Conservation (phyloP, 1,284 basidiomycete species). For the Boletellus sp. region DNA sequence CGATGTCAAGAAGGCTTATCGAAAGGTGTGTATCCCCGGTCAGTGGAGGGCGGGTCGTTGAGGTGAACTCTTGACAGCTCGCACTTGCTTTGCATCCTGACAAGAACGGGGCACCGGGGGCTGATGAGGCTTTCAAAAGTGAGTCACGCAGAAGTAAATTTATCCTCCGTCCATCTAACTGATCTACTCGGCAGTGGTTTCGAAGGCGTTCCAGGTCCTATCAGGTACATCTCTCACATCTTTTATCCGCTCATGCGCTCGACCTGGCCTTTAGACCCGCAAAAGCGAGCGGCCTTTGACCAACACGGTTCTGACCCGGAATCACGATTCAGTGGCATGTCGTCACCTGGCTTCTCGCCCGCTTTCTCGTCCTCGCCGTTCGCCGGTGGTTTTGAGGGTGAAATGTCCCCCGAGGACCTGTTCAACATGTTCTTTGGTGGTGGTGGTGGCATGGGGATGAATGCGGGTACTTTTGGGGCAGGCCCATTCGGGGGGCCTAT, state of each 20-base stretch:
- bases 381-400: conserved; percentile 67
- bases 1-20: conserved; percentile 96
- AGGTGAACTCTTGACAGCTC: conserved; percentile 50
- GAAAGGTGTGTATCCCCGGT: conserved; percentile 64
- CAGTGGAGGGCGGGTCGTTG: conserved; percentile 7
- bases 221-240: conserved; percentile 74
- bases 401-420: conserved; percentile 92
- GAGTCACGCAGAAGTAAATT: conserved; percentile 32
- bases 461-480: conserved; percentile 41
- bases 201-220: conserved; percentile 94
- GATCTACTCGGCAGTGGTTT: conserved; percentile 71
- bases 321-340: conserved; percentile 68
- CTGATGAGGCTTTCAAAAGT: conserved; percentile 99
- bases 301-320: conserved; percentile 85
- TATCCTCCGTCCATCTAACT: conserved; percentile 5
- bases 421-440: conserved; percentile 98
- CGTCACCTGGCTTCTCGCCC: conserved; percentile 53
- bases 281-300: conserved; percentile 91
- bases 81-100: conserved; percentile 94
- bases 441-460: conserved; percentile 51
- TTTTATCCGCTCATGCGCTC: conserved; percentile 1
- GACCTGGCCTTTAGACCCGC: conserved; percentile 55
- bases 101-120: conserved; percentile 96
- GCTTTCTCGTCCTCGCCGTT: conserved; percentile 53
- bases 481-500: conserved; percentile 48